phyloP scores from a whole-genome alignment of 192 early-diverging fungal genomes.

The Backusella mclennaniae region DNA sequence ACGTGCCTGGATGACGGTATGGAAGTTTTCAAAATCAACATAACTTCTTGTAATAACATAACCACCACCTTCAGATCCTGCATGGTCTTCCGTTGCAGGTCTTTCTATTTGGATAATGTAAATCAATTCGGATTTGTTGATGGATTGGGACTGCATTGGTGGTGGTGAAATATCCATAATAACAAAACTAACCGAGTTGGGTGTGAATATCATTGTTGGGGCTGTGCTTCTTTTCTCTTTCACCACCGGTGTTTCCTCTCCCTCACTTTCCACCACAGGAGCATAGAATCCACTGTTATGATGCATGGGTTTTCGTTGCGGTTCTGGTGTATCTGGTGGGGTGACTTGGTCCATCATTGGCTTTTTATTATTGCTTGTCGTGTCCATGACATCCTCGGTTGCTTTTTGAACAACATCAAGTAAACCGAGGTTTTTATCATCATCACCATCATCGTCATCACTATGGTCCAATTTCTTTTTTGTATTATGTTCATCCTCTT shows the following conservation, averaged over 20 bases:
- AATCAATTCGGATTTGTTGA: slow-evolving; percentile 12
- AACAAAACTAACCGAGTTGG: slow-evolving; percentile 21
- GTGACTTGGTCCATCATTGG: not conserved
- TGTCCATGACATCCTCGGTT: slow-evolving; percentile 27
- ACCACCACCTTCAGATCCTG: slow-evolving; percentile 34
- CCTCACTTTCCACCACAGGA: not conserved
- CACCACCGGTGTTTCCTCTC: not conserved
- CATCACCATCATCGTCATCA: not conserved
- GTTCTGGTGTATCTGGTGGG: slow-evolving; percentile 15
- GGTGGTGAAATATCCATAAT: slow-evolving; percentile 28
- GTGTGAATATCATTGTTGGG: slow-evolving; percentile 15
- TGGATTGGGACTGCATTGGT: not conserved
- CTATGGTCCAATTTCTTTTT: not conserved
- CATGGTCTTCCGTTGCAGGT: slow-evolving; percentile 2
- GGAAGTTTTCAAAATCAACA: slow-evolving; percentile 33
- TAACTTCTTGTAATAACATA: slow-evolving; percentile 37
- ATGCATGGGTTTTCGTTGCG: not conserved
- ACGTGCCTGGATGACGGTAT: slow-evolving; percentile 17
- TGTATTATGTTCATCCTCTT: not conserved
- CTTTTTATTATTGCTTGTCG: not conserved
- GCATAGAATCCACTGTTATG: not conserved
- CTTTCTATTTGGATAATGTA: slow-evolving; percentile 40
- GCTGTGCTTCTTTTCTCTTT: not conserved
- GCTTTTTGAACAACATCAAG: slow-evolving; percentile 30
- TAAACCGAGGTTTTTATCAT: not conserved